These are phyloP conservation scores for Ceratobasidium sp. DNA, from an alignment of 1,284 basidiomycete genomes.

Conservation along the genomic window DNA sequence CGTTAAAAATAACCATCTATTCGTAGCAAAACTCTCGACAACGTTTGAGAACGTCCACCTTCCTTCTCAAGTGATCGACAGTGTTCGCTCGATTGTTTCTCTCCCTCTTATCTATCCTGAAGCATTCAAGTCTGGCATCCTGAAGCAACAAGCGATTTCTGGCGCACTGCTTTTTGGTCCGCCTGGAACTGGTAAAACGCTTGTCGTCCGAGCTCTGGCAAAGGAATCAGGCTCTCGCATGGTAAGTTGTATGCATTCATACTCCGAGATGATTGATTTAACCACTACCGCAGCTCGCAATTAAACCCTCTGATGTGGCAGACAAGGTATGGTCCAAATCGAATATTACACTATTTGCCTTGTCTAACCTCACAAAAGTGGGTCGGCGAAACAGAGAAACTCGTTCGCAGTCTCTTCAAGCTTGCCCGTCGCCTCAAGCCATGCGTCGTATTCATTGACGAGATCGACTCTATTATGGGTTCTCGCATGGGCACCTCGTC, in stretches of 20 bases:
- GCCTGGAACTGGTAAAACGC: conserved; percentile 67
- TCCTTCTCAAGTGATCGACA: conserved; percentile 96
- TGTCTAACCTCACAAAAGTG: conserved; percentile 87
- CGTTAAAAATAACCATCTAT: too few relatives aligned
- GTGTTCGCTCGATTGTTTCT: conserved; percentile 55
- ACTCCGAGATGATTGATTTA: conserved; percentile 54
- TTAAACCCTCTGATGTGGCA: conserved; percentile 81
- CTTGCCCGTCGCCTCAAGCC: conserved; percentile 31
- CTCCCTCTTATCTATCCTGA: conserved; percentile 60
- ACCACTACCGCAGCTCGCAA: not conserved
- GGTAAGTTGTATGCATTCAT: conserved; percentile 97
- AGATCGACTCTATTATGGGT: conserved; percentile 35
- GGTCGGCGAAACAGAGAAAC: conserved; percentile 94
- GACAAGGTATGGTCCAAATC: conserved; percentile 75
- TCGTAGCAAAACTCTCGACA: conserved; percentile 92
- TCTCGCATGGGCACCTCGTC: not conserved
- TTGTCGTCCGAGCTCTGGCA: conserved; percentile 89
- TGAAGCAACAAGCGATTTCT: conserved; percentile 54
- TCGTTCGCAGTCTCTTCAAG: conserved; percentile 80
- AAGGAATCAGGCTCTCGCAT: conserved; percentile 92
- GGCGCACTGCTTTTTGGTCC: conserved; percentile 53
- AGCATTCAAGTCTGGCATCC: conserved; percentile 58
- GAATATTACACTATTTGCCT: not conserved
- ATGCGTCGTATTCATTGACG: conserved; percentile 37
- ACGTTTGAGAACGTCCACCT: conserved; percentile 92